Evolutionary conservation across 2,329 filamentous ascomycete species (phyloP), one percentile per base, ranked within the genome.

Genomic region (Rutstroemia sydowiana): DNA sequence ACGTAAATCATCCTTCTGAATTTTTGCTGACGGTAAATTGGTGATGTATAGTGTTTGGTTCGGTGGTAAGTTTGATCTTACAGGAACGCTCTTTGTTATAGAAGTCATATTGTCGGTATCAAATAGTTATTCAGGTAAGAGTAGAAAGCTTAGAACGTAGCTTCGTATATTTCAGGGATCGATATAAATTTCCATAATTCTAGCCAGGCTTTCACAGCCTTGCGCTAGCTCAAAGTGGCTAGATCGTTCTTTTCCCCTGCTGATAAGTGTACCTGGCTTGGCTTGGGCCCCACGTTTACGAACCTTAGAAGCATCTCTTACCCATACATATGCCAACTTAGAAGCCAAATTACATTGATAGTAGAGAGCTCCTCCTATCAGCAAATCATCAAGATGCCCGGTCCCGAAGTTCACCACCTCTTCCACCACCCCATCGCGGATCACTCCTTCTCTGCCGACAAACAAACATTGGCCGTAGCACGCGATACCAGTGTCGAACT

Each of bases 281-380:
- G 52, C 28, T 34, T 47, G 47, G 40, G 51, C 55, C 46, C 40
- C 49, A 47, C 40, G 30, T 34, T 39, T 41, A n/a, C n/a, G n/a
- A 16, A 14, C 34, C 41, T 34, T 40, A 20, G 32, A 37, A 48
- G 21, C 48, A 52, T 45, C 51, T 45, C 18, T 30, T 14, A 21
- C 26, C 41, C 41, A 45, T 51, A 34, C 41, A 43, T 45, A 51
- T 53, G 45, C 37, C 31, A 53, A 53, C 45, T 37, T 50, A 50
- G 21, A 32, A 43, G 20, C 11, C 50, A 41, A 32, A 47, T 37
- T 31, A 57, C 46, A 42, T 75, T 81, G 87, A 79, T 93, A 96
- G 93, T 97, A 85, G 93, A 97, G 93, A 95, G 89, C 81, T 88
- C 75, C 88, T 95, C 89, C 88, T 93, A 89, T 87, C 84, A 76